Evolutionary conservation across 2,329 filamentous ascomycete species (phyloP), one percentile per base, ranked within the genome.

Genomic region (Aspergillus intermedius): DNA sequence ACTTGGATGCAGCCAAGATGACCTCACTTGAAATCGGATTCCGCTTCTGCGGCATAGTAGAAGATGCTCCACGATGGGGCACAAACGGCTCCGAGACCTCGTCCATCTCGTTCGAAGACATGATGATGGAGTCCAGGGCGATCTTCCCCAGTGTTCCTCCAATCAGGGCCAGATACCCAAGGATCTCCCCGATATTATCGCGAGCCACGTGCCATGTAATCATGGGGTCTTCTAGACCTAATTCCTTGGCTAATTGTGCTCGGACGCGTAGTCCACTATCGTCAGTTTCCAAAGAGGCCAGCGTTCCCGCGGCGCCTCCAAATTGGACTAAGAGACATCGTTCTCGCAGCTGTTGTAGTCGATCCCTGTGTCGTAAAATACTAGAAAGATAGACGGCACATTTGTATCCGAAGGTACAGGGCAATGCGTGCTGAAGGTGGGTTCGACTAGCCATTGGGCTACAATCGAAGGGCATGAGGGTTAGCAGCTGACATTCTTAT

Each of bases 171-270:
- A 81, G 70, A 49, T 75, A 76, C 48, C 77, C 79, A 10, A 74
- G 60, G 4, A 78, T 71, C 59, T 82, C 78, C 2, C 77, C 77
- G 1, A 81, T 62, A 0, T 68, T 73, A 54, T 82, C 78, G 5
- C 78, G 68, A 1, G 75, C 76, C 9, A 78, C 77, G 50, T 81
- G 78, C 79, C 78, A 81, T 1, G 78, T 80, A 39, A 81, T 79
- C 0, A 71, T 63, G 1, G 78, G 77, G 47, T 81, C 71, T 0
- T 57, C 50, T 0, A 82, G 58, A 0, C 66, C 70, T 1, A 81
- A 62, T 32, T 78, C 74, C 6, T 63, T 58, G 0, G 78, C 78
- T 42, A 81, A 64, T 10, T 28, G 25, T 28, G 25, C 25, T 39
- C 77, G 67, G 1, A 80, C 77, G 1, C 69, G 64, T 0, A 81